Conservation (phyloP, 805 yeast genomes). For the Kodamaea neixiangensis region DNA sequence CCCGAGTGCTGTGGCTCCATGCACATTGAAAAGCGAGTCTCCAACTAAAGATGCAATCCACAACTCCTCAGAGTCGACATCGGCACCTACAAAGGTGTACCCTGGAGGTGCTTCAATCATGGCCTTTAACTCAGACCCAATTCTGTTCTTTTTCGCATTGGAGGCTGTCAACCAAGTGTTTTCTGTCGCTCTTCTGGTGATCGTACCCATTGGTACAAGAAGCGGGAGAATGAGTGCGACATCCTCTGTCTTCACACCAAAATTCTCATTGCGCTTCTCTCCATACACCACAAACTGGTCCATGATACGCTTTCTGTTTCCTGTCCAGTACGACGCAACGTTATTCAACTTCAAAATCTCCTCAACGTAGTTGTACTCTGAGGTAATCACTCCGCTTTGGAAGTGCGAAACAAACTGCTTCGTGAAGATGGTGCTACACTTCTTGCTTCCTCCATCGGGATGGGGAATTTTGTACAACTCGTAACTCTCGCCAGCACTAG, state of each 20-base stretch:
- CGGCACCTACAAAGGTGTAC: slow-evolving; percentile 94
- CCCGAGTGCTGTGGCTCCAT: slow-evolving; percentile 95
- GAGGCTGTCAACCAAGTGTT: slow-evolving; percentile 98
- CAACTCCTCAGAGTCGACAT: slow-evolving; percentile 95
- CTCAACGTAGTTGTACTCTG: slow-evolving; percentile 70
- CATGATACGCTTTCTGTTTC: slow-evolving; percentile 80
- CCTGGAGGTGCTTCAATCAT: slow-evolving; percentile 86
- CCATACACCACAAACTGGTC: slow-evolving; percentile 81
- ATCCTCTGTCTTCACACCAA: background rate
- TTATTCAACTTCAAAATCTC: slow-evolving; percentile 79
- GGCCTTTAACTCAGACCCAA: slow-evolving; percentile 93
- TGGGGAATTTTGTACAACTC: slow-evolving; percentile 79
- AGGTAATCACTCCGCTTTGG: slow-evolving; percentile 71
- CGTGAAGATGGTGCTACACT: slow-evolving; percentile 77
- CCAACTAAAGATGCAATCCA: slow-evolving; percentile 98
- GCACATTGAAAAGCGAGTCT: slow-evolving; percentile 83
- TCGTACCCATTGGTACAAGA: slow-evolving; percentile 91
- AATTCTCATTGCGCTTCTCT: slow-evolving; percentile 12
- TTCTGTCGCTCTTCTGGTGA: slow-evolving; percentile 94
- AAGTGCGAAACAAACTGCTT: slow-evolving; percentile 71
- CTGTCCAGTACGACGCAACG: slow-evolving; percentile 88
- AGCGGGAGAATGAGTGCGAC: slow-evolving; percentile 69
- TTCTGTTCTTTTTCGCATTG: slow-evolving; percentile 79
- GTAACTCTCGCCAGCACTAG: slow-evolving; percentile 22
- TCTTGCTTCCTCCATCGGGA: slow-evolving; percentile 72